These are phyloP conservation scores for Lolium rigidum DNA, from an alignment of 176 grass and related monocot species.

Conservation along the genomic window DNA sequence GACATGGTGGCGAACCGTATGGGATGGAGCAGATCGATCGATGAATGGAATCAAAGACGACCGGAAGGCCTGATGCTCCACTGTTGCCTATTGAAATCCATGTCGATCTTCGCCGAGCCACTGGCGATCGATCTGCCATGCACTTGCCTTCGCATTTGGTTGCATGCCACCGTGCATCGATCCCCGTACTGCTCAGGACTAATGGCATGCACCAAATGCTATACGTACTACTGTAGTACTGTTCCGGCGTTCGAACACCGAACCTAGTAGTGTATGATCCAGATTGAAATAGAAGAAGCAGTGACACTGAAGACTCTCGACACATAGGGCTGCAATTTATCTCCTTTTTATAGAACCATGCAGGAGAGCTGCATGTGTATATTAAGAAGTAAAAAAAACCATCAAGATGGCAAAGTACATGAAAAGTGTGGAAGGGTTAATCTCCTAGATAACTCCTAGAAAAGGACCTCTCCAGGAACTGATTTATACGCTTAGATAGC, in stretches of 20 bases:
- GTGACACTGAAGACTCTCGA: neutral
- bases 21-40: neutral
- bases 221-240: neutral
- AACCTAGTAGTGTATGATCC: neutral
- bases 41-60: neutral
- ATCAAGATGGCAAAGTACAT: no score
- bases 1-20: neutral
- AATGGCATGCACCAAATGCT: neutral
- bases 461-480: no score
- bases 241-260: neutral
- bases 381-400: no score
- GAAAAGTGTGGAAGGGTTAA: no score
- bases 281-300: neutral
- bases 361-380: no score
- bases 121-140: neutral
- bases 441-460: no score
- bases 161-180: neutral
- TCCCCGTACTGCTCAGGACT: neutral
- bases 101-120: neutral
- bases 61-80: neutral
- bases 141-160: neutral
- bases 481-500: no score
- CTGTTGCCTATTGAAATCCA: slow-evolving; percentile 13
- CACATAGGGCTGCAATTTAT: no score
- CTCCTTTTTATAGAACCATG: no score